Evolutionary conservation across 495 filamentous ascomycete species (phyloP), one percentile per base, ranked within the genome.

Genomic region (Saxophila tyrrhenica): DNA sequence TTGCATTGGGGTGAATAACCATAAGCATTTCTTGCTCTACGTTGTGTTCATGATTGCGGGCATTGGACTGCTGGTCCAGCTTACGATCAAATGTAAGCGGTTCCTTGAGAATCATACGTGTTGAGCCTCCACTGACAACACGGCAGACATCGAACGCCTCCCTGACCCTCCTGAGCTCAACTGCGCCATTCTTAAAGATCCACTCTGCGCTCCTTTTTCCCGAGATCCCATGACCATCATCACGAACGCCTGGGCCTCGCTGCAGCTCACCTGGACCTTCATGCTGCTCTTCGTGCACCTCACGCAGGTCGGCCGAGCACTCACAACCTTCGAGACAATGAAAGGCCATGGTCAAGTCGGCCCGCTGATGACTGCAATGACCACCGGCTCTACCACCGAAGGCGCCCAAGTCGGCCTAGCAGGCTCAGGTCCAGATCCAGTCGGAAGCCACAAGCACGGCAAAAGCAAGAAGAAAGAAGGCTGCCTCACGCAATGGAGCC

Each of bases 311-410:
- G 83, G 88, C 0, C 80, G 89, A 48, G 92, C 89, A 42, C 82
- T 91, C 73, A 98, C 92, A 8, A 98, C 92, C 0, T 97, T 83
- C 70, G 92, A 98, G 64, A 92, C 87, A 59, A 95, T 97, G 89
- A 53, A 53, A 29, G 59, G 72, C 62, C 50, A 69, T 63, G 39
- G 45, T 10, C 54, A 54, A 19, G 69, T 81, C n/a, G 75, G 77
- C 51, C 80, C 84, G 5, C 73, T 95, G 50, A 83, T 81, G 19
- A 84, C 86, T 11, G 86, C 86, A 29, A 77, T 95, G 62, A 83
- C 87, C 1, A 84, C 89, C 0, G 84, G 84, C 2, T 75, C 79
- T 0, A 78, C 75, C 3, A 63, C 78, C 55, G 84, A 84, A 25
- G 86, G 79, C 20, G 85, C 86, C 0, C 83, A 86, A 32, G 76